Evolutionary conservation across 345 rosid genomes (phyloP), one percentile per base, ranked within the genome.

Genomic region (Lepidium africanum): DNA sequence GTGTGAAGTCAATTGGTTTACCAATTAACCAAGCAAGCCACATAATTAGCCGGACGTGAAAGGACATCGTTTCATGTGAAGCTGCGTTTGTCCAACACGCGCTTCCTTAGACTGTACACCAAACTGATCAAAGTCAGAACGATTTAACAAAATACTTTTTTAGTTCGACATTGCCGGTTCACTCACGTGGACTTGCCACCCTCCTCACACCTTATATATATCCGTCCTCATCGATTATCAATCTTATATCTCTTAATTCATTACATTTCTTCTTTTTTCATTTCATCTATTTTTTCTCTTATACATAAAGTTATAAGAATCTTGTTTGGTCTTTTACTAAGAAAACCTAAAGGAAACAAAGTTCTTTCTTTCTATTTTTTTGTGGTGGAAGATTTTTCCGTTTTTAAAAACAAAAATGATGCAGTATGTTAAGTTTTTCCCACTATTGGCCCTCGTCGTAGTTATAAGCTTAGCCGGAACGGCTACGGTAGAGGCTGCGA

Each of bases 401-500:
- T 11, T 4, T 30, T 7, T 15, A 37, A 6, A 14, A 27, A 39
- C 33, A 11, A 62, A 67, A 21, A 74, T 62, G 70, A 75, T 1
- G 64, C 52, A 54, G 16, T 19, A 35, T 61, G 33, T 53, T 33
- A 68, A 46, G 9, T 0, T 32, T 38, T 61, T 55, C 52, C 74
- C 74, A 55, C 70, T 75, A 54, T 68, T 75, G 54, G 35, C 59
- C 65, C 47, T 75, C 37, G 53, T 27, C 41, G 64, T 39, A 36
- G 50, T 45, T 16, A 61, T 75, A 47, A 68, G 52, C 70, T 55
- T 75, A 54, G 63, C 70, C 47, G 47, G 43, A 54, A 62, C 54
- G 54, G 65, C 53, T 15, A 69, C n/a, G 45, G 65, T 68, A 6
- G 58, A 62, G 4, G 96, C 80, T 3, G 96, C 86, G 0, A 51